Evolutionary conservation across 192 early-diverging fungal genomes (phyloP), one percentile per base, ranked within the genome.

Genomic region (Entomortierella chlamydospora): DNA sequence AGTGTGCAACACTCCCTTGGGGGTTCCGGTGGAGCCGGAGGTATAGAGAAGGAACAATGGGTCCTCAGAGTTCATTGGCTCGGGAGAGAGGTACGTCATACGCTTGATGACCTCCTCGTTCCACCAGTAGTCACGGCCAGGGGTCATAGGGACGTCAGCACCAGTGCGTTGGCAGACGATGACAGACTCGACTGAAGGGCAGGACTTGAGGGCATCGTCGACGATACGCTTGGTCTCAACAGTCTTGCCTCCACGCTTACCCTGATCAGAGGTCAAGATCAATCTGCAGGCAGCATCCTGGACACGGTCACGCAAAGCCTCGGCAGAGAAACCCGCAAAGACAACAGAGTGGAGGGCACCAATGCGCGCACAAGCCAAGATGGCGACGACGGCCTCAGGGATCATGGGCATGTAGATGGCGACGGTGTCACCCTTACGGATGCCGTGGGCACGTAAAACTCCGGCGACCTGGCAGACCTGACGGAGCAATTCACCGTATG

Each of bases 361-460:
- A 47, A 99, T 91, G 39, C 96, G 87, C 8, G 96, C 95, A 80
- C 97, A 99, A 34, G 97, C 97, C 34, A 99, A 87, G 91, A 99
- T 95, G 18, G 97, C 90, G 47, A 94, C 87, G 1, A 91, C 91
- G 26, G 97, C 96, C 84, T 97, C 96, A 60, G 97, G 97, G 37
- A 96, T 89, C 95, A 97, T 97, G 53, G 96, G 97, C 94, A 99
- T 95, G 83, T 99, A 99, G 80, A 99, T 97, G 47, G 93, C 93
- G 33, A 99, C 96, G 11, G 90, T 93, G 81, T 99, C 95, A 54
- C 97, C 97, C 86, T 97, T 98, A 54, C 88, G 85, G 54, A 98
- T 86, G 23, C 95, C 94, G 49, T 90, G 89, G 68, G 91, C 89
- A 72, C 87, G 90, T 31, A 99, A 83, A 2, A 93, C 92, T 71